phyloP scores from a whole-genome alignment of 108 stramenopile species.

The Pseudonitzschia delicatissima region DNA sequence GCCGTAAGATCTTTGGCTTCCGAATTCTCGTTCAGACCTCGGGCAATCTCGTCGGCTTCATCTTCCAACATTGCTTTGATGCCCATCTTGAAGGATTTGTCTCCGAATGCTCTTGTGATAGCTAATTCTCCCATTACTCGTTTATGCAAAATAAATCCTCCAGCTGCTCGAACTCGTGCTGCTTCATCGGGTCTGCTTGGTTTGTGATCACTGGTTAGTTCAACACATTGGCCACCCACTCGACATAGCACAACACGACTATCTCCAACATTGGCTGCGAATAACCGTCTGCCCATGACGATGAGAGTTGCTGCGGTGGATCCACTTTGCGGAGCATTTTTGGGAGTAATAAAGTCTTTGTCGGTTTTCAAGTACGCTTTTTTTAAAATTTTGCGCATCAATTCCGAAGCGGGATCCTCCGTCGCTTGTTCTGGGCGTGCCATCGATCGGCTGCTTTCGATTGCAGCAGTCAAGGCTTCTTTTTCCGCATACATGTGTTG shows the following conservation, averaged over 20 bases:
- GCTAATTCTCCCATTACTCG: conserved; percentile 98
- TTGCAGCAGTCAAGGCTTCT: conserved; percentile 66
- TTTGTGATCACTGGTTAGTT: conserved; percentile 95
- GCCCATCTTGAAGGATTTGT: conserved; percentile 96
- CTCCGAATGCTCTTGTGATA: conserved; percentile 96
- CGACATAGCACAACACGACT: conserved; percentile 91
- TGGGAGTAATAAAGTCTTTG: conserved; percentile 88
- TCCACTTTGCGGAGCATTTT: conserved; percentile 87
- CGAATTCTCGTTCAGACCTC: conserved; percentile 66
- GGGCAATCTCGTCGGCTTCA: conserved; percentile 75
- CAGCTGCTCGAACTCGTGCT: conserved; percentile 89
- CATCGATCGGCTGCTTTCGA: conserved; percentile 69
- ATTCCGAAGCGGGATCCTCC: conserved; percentile 85
- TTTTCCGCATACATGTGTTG: conserved; percentile 76
- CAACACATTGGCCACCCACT: conserved; percentile 85
- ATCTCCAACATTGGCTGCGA: conserved; percentile 97
- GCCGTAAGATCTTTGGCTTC: conserved; percentile 81
- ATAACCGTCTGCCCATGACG: conserved; percentile 85
- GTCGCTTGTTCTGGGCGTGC: conserved; percentile 61
- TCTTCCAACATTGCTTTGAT: conserved; percentile 91
- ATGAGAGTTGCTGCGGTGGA: conserved; percentile 93
- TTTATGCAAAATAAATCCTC: conserved; percentile 94
- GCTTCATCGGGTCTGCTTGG: conserved; percentile 94
- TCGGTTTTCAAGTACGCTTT: conserved; percentile 87
- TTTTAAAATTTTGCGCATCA: conserved; percentile 87